Base-by-base conservation (phyloP, 2,329 filamentous ascomycete genomes). In the Penicillium nordicum region DNA sequence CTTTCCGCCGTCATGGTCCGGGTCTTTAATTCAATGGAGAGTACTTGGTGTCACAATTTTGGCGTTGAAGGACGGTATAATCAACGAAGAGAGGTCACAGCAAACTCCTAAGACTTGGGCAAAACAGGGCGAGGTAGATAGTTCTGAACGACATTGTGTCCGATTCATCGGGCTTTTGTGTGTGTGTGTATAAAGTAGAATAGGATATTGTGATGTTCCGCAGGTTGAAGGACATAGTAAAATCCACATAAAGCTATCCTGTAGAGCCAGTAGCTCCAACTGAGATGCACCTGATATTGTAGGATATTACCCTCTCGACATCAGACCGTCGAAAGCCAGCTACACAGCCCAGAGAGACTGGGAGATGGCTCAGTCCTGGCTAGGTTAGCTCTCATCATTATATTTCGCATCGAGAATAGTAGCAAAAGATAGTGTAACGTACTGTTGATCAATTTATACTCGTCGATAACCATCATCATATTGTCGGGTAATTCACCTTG, bases 251-350 rank as follows among this genome's bases (percentile, higher is more conserved):
- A 23, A 3, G 11, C 12, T 41, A 36, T 8, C 3, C 16, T 40
- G 3, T 11, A 29, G 10, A 47, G 25, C 36, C 8, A 41, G n/a
- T 30, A 41, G n/a, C 12, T n/a, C 27, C 37, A 23, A 34, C 27
- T 38, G 50, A 11, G 3, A 45, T 38, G 36, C 40, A 50, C 23
- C 42, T 47, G 9, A 45, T 18, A 34, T 49, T 53, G 6, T 57
- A 40, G 11, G 50, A 55, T 32, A 62, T n/a, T 11, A 62, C 21
- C 30, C 42, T 42, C 46, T 62, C 60, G 5, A 62, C 48, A 42
- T 62, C 60, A 30, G 50, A 46, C 38, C 58, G 53, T 27, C 58
- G 58, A 32, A 62, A 62, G 5, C 55, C 60, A 49, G 60, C 55
- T 5, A 44, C 60, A 27, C 60, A 60, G 10, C 60, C 58, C n/a